These are phyloP conservation scores for Malus asiatica DNA, from an alignment of 306 rosid genomes.

Conservation along the genomic window DNA sequence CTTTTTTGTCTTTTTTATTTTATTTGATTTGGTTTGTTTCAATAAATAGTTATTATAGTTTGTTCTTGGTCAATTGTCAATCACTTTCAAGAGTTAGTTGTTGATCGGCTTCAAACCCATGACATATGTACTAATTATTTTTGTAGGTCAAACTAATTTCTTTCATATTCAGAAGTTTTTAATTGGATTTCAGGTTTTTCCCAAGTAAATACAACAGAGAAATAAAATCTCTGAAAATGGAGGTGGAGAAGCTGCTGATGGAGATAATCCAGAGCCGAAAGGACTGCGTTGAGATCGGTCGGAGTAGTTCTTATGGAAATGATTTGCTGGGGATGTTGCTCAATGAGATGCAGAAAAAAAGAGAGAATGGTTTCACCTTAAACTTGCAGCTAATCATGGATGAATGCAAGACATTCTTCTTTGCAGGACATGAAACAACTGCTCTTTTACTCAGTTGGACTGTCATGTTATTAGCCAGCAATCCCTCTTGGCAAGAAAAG, in stretches of 20 bases:
- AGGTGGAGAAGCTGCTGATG: constrained; percentile 79
- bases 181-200: constrained; percentile 36
- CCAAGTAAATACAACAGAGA: constrained; percentile 94
- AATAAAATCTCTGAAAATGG: constrained; percentile 64
- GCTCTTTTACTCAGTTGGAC: constrained; percentile 92
- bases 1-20: neutral
- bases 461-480: constrained; percentile 71
- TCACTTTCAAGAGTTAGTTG: constrained; percentile 9
- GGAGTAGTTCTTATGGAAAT: constrained; percentile 68
- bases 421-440: constrained; percentile 94
- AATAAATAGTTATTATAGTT: neutral
- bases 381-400: constrained; percentile 76
- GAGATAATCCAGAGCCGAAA: constrained; percentile 81
- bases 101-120: neutral
- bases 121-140: neutral
- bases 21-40: neutral
- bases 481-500: constrained; percentile 69
- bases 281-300: constrained; percentile 79
- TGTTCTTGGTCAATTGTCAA: neutral
- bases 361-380: constrained; percentile 45
- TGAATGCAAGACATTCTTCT: constrained; percentile 95
- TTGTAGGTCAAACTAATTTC: neutral
- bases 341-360: constrained; percentile 64
- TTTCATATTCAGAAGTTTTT: neutral
- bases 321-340: constrained; percentile 77